These are phyloP conservation scores for Candida sonorensis DNA, from an alignment of 805 yeast species.

Conservation along the genomic window DNA sequence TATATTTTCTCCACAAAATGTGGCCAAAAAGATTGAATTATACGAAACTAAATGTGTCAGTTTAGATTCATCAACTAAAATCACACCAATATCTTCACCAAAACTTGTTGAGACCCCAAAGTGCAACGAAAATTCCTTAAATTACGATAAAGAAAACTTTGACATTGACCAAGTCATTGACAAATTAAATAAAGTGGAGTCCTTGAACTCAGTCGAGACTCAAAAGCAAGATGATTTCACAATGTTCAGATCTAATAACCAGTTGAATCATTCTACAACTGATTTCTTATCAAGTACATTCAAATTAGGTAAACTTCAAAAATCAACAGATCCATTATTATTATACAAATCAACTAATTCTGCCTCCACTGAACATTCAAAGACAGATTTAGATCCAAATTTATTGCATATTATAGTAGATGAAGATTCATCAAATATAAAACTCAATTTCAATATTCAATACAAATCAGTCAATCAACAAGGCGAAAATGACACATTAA, in stretches of 20 bases:
- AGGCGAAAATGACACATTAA: not conserved
- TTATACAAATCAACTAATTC: too few species aligned
- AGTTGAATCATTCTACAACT: too few species aligned
- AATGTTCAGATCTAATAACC: not conserved
- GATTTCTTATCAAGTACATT: constrained; percentile 5
- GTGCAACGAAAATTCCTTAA: not conserved
- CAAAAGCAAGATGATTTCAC: not conserved
- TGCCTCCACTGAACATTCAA: constrained; percentile 2
- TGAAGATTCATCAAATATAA: constrained; percentile 20
- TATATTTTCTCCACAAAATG: constrained; percentile 23
- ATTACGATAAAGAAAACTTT: not conserved
- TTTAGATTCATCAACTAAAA: not conserved
- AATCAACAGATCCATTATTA: constrained; percentile 17
- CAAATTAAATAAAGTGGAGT: constrained; percentile 6
- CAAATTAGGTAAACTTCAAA: constrained; percentile 15
- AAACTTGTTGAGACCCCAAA: not conserved
- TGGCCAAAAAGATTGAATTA: constrained; percentile 13
- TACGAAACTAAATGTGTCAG: constrained; percentile 19
- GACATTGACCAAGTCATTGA: constrained; percentile 8
- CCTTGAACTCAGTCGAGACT: too few species aligned
- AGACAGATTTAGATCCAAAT: not conserved
- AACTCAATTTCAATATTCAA: constrained; percentile 17
- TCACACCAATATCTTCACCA: constrained; percentile 1
- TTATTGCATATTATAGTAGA: constrained; percentile 15
- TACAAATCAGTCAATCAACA: constrained; percentile 1